Base-by-base conservation (phyloP, 2,329 filamentous ascomycete species). In the Ophiocordyceps camponoti-floridani region DNA sequence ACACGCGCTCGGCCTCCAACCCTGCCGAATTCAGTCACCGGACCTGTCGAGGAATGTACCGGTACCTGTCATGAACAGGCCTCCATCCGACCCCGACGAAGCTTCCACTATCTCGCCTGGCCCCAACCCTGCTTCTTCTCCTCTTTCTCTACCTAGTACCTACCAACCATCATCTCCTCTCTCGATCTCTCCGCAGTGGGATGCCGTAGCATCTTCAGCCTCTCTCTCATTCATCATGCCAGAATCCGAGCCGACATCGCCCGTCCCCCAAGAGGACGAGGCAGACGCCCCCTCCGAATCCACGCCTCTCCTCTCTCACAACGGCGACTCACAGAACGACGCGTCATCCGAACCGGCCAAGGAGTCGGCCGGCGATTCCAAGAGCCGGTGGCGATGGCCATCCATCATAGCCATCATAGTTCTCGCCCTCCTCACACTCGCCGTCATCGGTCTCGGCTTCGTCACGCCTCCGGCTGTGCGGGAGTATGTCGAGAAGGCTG, bases 401-500 rank as follows among this genome's bases (percentile, higher is more conserved):
- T 89, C 82, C 35, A 67, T 86, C 30, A 69, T 93, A 35, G 82
- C 88, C 28, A 75, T 94, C 48, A 52, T 71, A 1, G 46, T 82
- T 2, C 64, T 96, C 9, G 82, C 73, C 43, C 51, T 75, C 2
- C 54, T 79, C 7, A 68, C 81, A 6, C 53, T 89, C 19, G 58
- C 70, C 27, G 85, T 94, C 52, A 78, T 95, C 47, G 62, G 82
- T 14, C 66, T 89, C 46, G 85, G 79, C 14, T 94, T 94, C 63
- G 73, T 94, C 45, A 75, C 82, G 0, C 88, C 89, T 2, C 78
- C 82, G 14, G 76, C 81, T 8, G 76, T 94, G 11, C 78, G 94
- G 61, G 75, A 85, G 57, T 98, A 98, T 61, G 84, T 83, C 43
- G 82, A 89, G 62, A 72, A 88, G 59, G 85, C 88, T 3, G 72